Conservation (phyloP, 2,329 filamentous ascomycete species). For the Monilinia vaccinii-corymbosi region DNA sequence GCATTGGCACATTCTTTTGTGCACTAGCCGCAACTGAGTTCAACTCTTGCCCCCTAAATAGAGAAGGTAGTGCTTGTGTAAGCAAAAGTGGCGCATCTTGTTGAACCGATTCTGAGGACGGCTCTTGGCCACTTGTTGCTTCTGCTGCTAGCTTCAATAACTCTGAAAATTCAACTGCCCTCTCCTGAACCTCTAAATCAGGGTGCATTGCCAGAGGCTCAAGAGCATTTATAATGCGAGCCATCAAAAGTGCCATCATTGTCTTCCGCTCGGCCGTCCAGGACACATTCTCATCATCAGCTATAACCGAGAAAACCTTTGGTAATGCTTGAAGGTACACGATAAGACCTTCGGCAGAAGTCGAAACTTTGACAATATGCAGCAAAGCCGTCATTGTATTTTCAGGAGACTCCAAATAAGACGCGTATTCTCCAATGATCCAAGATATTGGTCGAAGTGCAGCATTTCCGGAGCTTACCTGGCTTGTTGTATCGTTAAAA, state of each 20-base stretch:
- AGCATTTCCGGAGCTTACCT: slow-evolving; percentile 49
- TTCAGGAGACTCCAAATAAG: slow-evolving; percentile 60
- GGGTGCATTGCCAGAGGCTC: slow-evolving; percentile 75
- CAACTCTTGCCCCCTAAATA: slow-evolving; percentile 80
- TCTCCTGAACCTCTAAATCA: slow-evolving; percentile 87
- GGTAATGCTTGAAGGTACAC: slow-evolving; percentile 75
- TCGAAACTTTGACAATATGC: slow-evolving; percentile 47
- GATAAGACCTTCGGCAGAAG: slow-evolving; percentile 57
- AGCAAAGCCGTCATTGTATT: slow-evolving; percentile 66
- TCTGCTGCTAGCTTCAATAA: slow-evolving; percentile 80
- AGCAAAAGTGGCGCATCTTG: slow-evolving; percentile 74
- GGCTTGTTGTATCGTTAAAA: slow-evolving; percentile 41
- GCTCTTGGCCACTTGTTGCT: slow-evolving; percentile 59
- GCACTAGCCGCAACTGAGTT: slow-evolving; percentile 77
- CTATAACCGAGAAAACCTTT: slow-evolving; percentile 72
- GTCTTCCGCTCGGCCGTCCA: slow-evolving; percentile 72
- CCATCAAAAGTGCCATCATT: slow-evolving; percentile 66
- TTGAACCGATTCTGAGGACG: slow-evolving; percentile 41
- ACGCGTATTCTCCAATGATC: slow-evolving; percentile 81
- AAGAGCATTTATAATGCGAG: slow-evolving; percentile 71
- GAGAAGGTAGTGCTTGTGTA: slow-evolving; percentile 79
- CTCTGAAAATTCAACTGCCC: slow-evolving; percentile 86
- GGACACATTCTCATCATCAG: slow-evolving; percentile 50
- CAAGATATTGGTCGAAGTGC: slow-evolving; percentile 71
- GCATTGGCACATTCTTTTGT: slow-evolving; percentile 77